Conservation (phyloP, 208 protist species). For the Angomonas ambiguus region DNA sequence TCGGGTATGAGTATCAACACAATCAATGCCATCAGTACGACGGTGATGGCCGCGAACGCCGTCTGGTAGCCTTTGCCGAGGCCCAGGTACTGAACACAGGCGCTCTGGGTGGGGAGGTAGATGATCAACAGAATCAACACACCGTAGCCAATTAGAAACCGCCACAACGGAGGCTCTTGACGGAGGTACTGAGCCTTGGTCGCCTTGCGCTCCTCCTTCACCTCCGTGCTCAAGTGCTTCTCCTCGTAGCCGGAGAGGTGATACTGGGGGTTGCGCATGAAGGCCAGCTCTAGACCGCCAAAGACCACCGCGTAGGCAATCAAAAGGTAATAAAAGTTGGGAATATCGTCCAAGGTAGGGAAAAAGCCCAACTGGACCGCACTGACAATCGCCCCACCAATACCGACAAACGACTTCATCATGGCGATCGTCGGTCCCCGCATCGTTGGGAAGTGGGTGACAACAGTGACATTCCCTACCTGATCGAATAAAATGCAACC, state of each 20-base stretch:
- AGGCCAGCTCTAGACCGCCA: neutral
- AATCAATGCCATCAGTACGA: conserved; percentile 20
- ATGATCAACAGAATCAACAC: conserved; percentile 44
- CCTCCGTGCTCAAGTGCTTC: conserved; percentile 24
- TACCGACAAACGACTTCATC: conserved; percentile 36
- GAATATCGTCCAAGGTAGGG: conserved; percentile 13
- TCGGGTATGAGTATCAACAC: conserved; percentile 26
- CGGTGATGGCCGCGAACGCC: conserved; percentile 28
- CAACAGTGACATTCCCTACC: conserved; percentile 27
- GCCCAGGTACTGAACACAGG: conserved; percentile 32
- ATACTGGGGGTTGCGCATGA: conserved; percentile 43
- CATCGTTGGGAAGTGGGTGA: conserved; percentile 30
- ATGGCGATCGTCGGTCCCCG: conserved; percentile 33
- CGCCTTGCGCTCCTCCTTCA: conserved; percentile 26
- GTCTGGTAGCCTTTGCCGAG: conserved; percentile 13
- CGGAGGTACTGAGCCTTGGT: conserved; percentile 39
- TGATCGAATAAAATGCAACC: conserved; percentile 24
- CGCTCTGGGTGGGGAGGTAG: conserved; percentile 44
- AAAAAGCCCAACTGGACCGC: conserved; percentile 36
- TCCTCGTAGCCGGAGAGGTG: conserved; percentile 42
- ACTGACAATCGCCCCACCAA: conserved; percentile 41
- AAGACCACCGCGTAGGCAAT: neutral
- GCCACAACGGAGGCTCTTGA: conserved; percentile 45
- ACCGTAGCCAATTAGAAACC: conserved; percentile 45
- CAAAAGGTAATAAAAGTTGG: conserved; percentile 15